phyloP scores from a whole-genome alignment of 1,284 basidiomycete genomes.

The Uromyces viciae-fabae region DNA sequence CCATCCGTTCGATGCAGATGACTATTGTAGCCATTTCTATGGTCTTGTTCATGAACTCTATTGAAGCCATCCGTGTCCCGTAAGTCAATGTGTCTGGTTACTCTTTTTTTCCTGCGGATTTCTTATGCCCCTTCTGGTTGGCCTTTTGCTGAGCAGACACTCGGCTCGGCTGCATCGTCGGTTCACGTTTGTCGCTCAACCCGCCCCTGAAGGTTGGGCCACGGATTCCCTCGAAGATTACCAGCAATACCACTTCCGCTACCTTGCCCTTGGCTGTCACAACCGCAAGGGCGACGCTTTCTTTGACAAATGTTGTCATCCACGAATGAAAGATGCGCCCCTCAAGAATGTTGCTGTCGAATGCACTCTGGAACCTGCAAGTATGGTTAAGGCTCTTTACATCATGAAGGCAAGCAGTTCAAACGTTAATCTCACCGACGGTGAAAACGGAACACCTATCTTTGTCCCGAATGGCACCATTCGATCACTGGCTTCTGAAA shows the following conservation, averaged over 20 bases:
- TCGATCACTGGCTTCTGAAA: background rate
- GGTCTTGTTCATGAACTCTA: background rate
- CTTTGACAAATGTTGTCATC: slow-evolving; percentile 37
- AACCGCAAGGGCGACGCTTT: slow-evolving; percentile 22
- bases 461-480: slow-evolving; percentile 32
- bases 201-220: slow-evolving; percentile 24
- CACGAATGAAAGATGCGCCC: slow-evolving; percentile 9
- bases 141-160: background rate
- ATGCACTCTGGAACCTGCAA: slow-evolving; percentile 27
- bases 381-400: slow-evolving; percentile 25
- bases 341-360: slow-evolving; percentile 30
- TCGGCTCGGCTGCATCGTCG: slow-evolving; percentile 37
- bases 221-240: slow-evolving; percentile 33
- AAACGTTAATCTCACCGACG: slow-evolving; percentile 9
- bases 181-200: slow-evolving; percentile 34
- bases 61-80: slow-evolving; percentile 16
- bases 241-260: slow-evolving; percentile 36
- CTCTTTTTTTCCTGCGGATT: too few species aligned
- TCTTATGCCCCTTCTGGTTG: background rate
- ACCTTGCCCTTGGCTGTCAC: slow-evolving; percentile 29
- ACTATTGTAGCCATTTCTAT: slow-evolving; percentile 7
- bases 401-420: slow-evolving; percentile 26
- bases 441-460: slow-evolving; percentile 21
- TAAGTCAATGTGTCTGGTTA: background rate
- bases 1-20: too few species aligned